phyloP scores from a whole-genome alignment of 2,329 filamentous ascomycete species.

The Xylaria sp. region DNA sequence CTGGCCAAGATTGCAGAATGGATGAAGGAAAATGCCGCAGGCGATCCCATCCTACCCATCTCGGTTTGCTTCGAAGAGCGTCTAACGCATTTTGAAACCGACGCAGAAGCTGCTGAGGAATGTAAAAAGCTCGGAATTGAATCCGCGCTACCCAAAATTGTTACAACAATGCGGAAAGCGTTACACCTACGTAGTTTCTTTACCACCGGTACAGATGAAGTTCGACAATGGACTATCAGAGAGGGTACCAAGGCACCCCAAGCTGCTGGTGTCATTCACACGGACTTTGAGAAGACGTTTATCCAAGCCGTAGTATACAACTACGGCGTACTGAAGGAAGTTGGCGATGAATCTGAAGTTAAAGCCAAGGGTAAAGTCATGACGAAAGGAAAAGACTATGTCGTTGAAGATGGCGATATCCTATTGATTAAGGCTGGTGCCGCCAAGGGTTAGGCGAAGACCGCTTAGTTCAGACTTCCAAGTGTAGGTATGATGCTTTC shows the following conservation, averaged over 20 bases:
- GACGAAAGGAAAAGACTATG: constrained; percentile 99
- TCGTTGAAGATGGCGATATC: constrained; percentile 83
- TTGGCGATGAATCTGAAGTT: constrained; percentile 87
- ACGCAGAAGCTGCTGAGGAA: constrained; percentile 82
- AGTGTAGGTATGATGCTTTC: constrained; percentile 30
- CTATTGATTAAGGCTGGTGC: constrained; percentile 91
- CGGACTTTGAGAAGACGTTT: constrained; percentile 99
- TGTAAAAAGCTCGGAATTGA: constrained; percentile 88
- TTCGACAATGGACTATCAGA: constrained; percentile 97
- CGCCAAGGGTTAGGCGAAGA: constrained; percentile 70
- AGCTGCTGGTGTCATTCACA: constrained; percentile 97
- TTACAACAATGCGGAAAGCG: constrained; percentile 90
- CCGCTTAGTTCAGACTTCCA: constrained; percentile 17
- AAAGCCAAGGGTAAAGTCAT: constrained; percentile 96
- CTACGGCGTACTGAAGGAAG: constrained; percentile 81
- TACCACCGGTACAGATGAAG: constrained; percentile 94
- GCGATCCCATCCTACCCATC: constrained; percentile 91
- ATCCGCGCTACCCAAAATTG: constrained; percentile 90
- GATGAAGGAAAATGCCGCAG: constrained; percentile 89
- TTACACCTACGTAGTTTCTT: constrained; percentile 96
- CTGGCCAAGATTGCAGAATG: constrained; percentile 92
- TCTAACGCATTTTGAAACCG: constrained; percentile 80
- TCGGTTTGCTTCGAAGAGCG: constrained; percentile 95
- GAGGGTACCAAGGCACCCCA: constrained; percentile 97
- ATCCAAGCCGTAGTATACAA: constrained; percentile 97